These are phyloP conservation scores for Porphyra umbilicalis DNA, from an alignment of 31 red algal genomes.

Conservation along the genomic window DNA sequence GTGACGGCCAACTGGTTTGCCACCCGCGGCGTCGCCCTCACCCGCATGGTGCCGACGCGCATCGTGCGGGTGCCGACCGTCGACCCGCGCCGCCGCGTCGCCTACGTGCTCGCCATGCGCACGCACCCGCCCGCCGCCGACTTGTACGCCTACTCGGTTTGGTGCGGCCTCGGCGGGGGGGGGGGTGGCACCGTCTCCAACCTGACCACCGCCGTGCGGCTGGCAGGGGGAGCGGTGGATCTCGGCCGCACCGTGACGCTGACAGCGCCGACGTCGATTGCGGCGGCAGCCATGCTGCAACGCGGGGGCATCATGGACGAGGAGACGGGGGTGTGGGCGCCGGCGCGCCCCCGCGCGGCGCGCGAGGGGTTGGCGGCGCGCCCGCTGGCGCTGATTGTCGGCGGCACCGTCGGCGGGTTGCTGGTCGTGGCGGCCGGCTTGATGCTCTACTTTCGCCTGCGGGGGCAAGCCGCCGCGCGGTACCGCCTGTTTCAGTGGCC, in stretches of 20 bases:
- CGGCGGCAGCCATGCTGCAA: neutral
- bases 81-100: neutral
- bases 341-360: no score
- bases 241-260: neutral
- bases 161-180: no score
- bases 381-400: no score
- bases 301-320: neutral
- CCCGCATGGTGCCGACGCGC: neutral
- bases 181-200: neutral
- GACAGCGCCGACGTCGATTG: neutral
- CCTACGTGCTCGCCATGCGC: neutral
- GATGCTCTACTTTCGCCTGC: neutral
- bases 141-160: neutral
- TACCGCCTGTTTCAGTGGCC: neutral
- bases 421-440: neutral
- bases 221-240: neutral
- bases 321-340: no score
- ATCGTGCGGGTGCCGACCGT: neutral
- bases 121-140: neutral
- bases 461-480: neutral
- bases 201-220: neutral
- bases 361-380: no score
- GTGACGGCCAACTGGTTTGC: neutral
- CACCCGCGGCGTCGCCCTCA: neutral
- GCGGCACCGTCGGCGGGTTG: neutral